These are phyloP conservation scores for Colletotrichum spinosum DNA, from an alignment of 2,329 filamentous ascomycete genomes.

Conservation along the genomic window DNA sequence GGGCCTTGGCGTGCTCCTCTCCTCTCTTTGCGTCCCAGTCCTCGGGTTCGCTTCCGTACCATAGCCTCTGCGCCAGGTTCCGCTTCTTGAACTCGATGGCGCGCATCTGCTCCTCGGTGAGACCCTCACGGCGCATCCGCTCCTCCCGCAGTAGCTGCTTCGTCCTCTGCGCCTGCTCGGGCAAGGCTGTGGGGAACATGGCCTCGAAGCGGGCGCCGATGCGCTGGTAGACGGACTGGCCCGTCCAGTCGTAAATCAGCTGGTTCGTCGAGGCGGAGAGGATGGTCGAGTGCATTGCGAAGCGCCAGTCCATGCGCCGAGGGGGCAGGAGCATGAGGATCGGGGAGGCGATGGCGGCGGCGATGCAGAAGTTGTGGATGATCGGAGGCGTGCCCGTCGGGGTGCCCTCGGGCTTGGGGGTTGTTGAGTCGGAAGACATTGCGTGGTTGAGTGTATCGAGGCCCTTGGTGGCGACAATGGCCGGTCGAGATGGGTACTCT, in stretches of 20 bases:
- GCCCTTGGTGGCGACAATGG: neutral
- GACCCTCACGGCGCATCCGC: slow-evolving; percentile 40
- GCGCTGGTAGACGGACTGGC: slow-evolving; percentile 62
- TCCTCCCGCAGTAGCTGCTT: slow-evolving; percentile 56
- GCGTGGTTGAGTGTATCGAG: neutral
- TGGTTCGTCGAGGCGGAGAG: slow-evolving; percentile 66
- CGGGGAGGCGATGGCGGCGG: slow-evolving; percentile 59
- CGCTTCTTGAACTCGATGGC: slow-evolving; percentile 42
- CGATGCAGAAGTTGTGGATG: slow-evolving; percentile 61
- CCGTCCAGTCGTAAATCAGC: slow-evolving; percentile 68
- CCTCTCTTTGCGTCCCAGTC: slow-evolving; percentile 66
- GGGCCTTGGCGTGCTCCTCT: slow-evolving; percentile 62
- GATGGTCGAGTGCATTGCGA: slow-evolving; percentile 60
- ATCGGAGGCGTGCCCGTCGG: slow-evolving; percentile 45
- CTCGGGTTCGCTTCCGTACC: slow-evolving; percentile 69
- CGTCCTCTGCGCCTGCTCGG: slow-evolving; percentile 64
- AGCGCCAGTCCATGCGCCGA: slow-evolving; percentile 62
- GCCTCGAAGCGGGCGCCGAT: slow-evolving; percentile 56
- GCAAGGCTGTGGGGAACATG: slow-evolving; percentile 65
- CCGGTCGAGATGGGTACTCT: too few species aligned
- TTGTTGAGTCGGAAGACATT: slow-evolving; percentile 30
- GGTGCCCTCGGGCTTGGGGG: slow-evolving; percentile 23
- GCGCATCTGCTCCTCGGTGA: slow-evolving; percentile 41
- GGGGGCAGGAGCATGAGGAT: slow-evolving; percentile 64
- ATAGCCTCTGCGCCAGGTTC: slow-evolving; percentile 59